Conservation (phyloP, 1,139 yeast genomes). For the Meyerozyma guilliermondii region DNA sequence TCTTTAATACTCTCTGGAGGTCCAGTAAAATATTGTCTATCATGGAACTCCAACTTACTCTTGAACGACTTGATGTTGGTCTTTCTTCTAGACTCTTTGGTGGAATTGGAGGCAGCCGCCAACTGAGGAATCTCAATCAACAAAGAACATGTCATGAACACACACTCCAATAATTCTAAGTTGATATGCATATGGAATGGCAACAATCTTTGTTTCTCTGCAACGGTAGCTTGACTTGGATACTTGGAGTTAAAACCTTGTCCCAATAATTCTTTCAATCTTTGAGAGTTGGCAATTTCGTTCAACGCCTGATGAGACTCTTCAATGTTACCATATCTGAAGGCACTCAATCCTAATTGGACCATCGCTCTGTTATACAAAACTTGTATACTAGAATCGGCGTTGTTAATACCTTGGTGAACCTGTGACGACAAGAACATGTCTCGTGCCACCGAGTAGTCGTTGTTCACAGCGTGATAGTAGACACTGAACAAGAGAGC, state of each 20-base stretch:
- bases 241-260: constrained; percentile 79
- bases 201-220: constrained; percentile 74
- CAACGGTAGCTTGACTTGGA: constrained; percentile 51
- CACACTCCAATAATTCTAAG: constrained; percentile 90
- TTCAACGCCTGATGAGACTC: constrained; percentile 86
- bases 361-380: constrained; percentile 93
- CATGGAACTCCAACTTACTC: constrained; percentile 88
- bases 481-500: constrained; percentile 85
- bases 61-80: constrained; percentile 79
- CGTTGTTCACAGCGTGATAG: constrained; percentile 84
- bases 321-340: constrained; percentile 79
- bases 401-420: constrained; percentile 74
- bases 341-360: constrained; percentile 94
- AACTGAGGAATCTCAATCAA: constrained; percentile 89
- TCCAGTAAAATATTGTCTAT: constrained; percentile 92
- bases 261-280: constrained; percentile 89
- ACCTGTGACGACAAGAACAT: constrained; percentile 82
- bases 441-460: constrained; percentile 80
- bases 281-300: constrained; percentile 82
- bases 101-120: constrained; percentile 31
- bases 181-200: constrained; percentile 99
- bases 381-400: constrained; percentile 84
- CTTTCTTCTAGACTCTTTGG: constrained; percentile 57
- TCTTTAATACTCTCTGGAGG: constrained; percentile 98
- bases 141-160: constrained; percentile 84